Conservation (phyloP, 139 green algal species). For the Coelastrella sp. region DNA sequence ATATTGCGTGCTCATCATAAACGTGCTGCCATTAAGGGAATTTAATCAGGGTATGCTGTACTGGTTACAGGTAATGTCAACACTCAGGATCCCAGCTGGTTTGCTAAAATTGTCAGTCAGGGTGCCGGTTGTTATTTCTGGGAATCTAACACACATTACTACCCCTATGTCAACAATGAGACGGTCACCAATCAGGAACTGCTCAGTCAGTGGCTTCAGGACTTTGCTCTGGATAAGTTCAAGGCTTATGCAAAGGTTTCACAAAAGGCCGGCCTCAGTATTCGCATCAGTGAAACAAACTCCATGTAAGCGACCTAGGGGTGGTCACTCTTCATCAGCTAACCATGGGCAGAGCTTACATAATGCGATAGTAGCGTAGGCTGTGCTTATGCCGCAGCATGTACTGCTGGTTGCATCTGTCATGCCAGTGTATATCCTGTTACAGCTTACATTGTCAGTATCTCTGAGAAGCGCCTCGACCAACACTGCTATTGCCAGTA, state of each 20-base stretch:
- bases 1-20: too few relatives aligned
- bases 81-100: constrained; percentile 47
- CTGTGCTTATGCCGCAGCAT: too few relatives aligned
- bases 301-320: constrained; percentile 20
- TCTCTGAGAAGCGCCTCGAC: too few relatives aligned
- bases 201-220: constrained; percentile 44
- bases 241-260: constrained; percentile 21
- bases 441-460: too few relatives aligned
- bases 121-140: constrained; percentile 33
- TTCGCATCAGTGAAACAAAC: constrained; percentile 53
- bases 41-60: too few relatives aligned
- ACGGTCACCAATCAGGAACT: constrained; percentile 30
- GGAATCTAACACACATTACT: constrained; percentile 44
- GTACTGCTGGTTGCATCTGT: too few relatives aligned
- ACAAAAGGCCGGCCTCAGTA: not conserved
- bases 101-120: not conserved
- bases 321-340: not conserved
- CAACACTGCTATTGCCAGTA: too few relatives aligned
- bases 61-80: constrained; percentile 46
- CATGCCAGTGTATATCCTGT: too few relatives aligned
- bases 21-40: too few relatives aligned
- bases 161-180: constrained; percentile 48
- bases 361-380: too few relatives aligned
- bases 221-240: constrained; percentile 51
- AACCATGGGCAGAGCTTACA: too few relatives aligned